Conservation (phyloP, 108 stramenopile genomes). For the Fragilaria radians region DNA sequence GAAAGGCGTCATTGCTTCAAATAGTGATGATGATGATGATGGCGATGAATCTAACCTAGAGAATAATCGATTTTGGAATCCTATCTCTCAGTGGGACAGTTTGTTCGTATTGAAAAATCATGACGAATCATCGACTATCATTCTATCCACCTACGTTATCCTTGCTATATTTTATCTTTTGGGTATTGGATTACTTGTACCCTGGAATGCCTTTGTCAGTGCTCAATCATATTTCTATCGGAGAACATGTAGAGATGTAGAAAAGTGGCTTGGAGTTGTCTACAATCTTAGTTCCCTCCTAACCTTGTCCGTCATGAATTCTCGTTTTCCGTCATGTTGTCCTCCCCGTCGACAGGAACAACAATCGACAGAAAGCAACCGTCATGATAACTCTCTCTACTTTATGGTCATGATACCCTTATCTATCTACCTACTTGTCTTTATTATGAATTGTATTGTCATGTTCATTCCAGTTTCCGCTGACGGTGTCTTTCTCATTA, state of each 20-base stretch:
- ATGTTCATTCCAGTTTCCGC: constrained; percentile 23
- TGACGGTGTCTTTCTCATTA: constrained; percentile 12
- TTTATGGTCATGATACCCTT: constrained; percentile 38
- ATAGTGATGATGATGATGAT: too few relatives aligned
- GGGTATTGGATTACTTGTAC: constrained; percentile 51
- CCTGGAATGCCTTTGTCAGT: constrained; percentile 68
- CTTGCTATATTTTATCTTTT: constrained; percentile 33
- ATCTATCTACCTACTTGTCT: constrained; percentile 27
- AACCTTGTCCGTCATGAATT: constrained; percentile 24
- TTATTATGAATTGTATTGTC: constrained; percentile 25
- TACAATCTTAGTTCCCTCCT: constrained; percentile 40
- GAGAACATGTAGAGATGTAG: constrained; percentile 13
- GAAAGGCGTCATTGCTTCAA: too few relatives aligned
- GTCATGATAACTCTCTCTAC: too few relatives aligned
- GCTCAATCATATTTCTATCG: constrained; percentile 46
- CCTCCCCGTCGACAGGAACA: background rate
- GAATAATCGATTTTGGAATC: too few relatives aligned
- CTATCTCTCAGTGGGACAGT: too few relatives aligned
- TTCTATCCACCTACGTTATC: too few relatives aligned
- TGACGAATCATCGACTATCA: too few relatives aligned
- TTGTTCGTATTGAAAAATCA: too few relatives aligned
- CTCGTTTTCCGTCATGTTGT: constrained; percentile 6
- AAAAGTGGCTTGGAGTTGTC: constrained; percentile 41
- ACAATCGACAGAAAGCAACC: too few relatives aligned
- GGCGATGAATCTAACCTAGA: too few relatives aligned